A percentile compares a stretch with the other conserved stretches of the same genome.
phyloP scores from a whole-genome alignment of 306 rosid species.

The Ziziphus jujuba region DNA sequence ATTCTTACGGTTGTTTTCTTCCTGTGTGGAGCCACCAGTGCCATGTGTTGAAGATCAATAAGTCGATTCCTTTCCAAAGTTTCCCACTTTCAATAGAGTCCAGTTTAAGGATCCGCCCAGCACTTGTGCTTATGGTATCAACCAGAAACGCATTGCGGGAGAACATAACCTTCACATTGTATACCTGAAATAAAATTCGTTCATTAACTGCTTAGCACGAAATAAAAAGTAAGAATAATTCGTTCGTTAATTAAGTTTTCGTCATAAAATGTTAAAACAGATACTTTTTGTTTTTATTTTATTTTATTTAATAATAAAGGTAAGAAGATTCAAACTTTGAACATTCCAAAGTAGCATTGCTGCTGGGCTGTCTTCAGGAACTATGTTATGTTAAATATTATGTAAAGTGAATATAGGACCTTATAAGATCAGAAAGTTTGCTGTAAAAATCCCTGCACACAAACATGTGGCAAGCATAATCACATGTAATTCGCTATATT shows the following conservation, averaged over 20 bases:
- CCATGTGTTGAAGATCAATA: conserved; percentile 43
- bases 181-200: conserved; percentile 20
- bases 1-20: conserved; percentile 42
- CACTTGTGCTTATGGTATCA: conserved; percentile 17
- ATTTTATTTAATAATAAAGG: background rate
- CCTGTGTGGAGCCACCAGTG: conserved; percentile 48
- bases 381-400: too few relatives aligned
- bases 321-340: too few relatives aligned
- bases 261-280: too few relatives aligned
- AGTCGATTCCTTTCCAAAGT: conserved; percentile 24
- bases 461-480: too few relatives aligned
- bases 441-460: too few relatives aligned
- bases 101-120: conserved; percentile 29
- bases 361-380: too few relatives aligned
- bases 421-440: too few relatives aligned
- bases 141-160: conserved; percentile 36
- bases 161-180: conserved; percentile 27
- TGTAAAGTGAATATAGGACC: too few relatives aligned
- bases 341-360: too few relatives aligned
- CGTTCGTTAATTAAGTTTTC: conserved; percentile 14
- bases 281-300: background rate
- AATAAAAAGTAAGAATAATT: too few relatives aligned
- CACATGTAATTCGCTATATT: too few relatives aligned
- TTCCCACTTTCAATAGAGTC: conserved; percentile 26
- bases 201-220: too few relatives aligned